Conservation (phyloP, 2,329 filamentous ascomycete species). For the Sarocladium strictum region DNA sequence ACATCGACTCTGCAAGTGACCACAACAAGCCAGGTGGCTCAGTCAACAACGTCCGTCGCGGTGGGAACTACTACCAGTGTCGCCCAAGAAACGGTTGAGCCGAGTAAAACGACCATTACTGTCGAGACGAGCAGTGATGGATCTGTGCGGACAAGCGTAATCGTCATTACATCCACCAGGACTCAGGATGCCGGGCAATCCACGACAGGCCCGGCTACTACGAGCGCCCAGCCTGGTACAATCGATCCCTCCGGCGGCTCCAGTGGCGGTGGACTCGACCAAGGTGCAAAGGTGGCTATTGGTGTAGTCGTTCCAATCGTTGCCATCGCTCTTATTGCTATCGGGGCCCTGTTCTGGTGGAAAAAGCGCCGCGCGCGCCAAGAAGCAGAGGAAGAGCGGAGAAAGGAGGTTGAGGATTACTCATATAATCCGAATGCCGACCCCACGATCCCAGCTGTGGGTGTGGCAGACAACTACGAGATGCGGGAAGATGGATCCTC, state of each 20-base stretch:
- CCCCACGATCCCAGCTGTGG: slow-evolving; percentile 60
- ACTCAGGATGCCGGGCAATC: neutral
- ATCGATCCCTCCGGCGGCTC: slow-evolving; percentile 21
- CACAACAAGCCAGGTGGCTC: slow-evolving; percentile 2
- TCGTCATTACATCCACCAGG: slow-evolving; percentile 10
- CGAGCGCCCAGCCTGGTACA: slow-evolving; percentile 10
- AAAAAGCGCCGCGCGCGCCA: slow-evolving; percentile 81
- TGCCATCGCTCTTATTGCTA: slow-evolving; percentile 73
- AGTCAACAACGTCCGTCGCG: neutral
- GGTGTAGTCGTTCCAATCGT: slow-evolving; percentile 92
- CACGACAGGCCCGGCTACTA: neutral
- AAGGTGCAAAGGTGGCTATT: slow-evolving; percentile 73
- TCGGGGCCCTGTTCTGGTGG: slow-evolving; percentile 79
- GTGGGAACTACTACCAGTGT: slow-evolving; percentile 4
- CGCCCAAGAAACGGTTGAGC: neutral
- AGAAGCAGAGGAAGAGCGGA: slow-evolving; percentile 76
- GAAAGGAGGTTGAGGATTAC: slow-evolving; percentile 97
- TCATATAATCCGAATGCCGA: slow-evolving; percentile 97
- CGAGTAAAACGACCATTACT: slow-evolving; percentile 6
- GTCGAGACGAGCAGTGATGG: slow-evolving; percentile 5
- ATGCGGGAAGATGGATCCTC: slow-evolving; percentile 71
- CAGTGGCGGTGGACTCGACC: slow-evolving; percentile 42
- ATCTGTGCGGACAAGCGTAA: slow-evolving; percentile 9
- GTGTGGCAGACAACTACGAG: slow-evolving; percentile 53
- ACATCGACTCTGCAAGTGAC: slow-evolving; percentile 11